Evolutionary conservation across 2,329 filamentous ascomycete genomes (phyloP).

Genomic region (Coccinonectria pachysandricola): DNA sequence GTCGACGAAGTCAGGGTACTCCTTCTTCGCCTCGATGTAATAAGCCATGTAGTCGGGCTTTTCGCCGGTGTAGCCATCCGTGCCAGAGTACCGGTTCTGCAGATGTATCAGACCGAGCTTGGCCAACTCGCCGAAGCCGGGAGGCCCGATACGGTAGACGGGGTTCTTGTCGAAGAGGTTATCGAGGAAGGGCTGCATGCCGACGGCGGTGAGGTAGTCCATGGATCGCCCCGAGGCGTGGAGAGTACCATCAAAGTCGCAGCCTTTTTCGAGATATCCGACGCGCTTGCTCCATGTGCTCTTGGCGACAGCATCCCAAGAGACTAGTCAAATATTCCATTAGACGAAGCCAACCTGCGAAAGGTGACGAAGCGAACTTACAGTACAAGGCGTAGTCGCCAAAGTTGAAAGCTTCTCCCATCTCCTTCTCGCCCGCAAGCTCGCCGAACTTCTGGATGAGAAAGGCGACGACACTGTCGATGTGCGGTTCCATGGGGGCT

Average conservation of each 20-base stretch:
- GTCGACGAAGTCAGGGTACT: constrained; percentile 25
- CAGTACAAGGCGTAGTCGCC: constrained; percentile 32
- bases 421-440: constrained; percentile 16
- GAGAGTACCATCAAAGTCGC: constrained; percentile 29
- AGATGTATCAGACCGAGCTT: background rate
- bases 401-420: constrained; percentile 23
- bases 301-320: constrained; percentile 33
- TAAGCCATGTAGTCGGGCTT: constrained; percentile 24
- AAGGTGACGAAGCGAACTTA: constrained; percentile 11
- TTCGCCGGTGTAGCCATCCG: constrained; percentile 1
- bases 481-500: constrained; percentile 15
- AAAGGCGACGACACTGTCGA: constrained; percentile 20
- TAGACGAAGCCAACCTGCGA: background rate
- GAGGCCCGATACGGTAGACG: constrained; percentile 14
- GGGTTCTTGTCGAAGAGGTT: constrained; percentile 20
- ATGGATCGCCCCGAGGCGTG: constrained; percentile 12
- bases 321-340: constrained; percentile 6
- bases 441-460: constrained; percentile 24
- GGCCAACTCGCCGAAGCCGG: background rate
- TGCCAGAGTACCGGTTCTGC: background rate
- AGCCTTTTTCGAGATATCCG: constrained; percentile 29
- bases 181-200: constrained; percentile 21
- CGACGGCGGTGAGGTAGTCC: constrained; percentile 22
- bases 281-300: constrained; percentile 31
- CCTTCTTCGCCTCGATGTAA: constrained; percentile 25